Evolutionary conservation across 2,329 filamentous ascomycete species (phyloP).

Genomic region (Stachybotrys chlorohalonatus): DNA sequence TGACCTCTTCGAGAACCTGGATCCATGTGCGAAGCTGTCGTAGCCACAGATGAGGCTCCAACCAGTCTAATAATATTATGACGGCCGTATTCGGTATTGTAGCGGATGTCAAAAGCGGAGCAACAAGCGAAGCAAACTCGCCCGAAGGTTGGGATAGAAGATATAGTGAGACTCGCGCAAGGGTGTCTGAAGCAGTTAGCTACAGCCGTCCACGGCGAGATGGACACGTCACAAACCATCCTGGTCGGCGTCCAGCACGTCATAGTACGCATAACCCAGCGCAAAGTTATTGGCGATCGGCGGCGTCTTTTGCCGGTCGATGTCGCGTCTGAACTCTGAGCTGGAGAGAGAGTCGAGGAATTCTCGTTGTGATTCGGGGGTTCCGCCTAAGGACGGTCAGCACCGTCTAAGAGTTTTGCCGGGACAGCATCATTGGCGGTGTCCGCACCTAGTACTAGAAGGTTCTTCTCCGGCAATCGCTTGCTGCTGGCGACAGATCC

Average conservation of each 20-base stretch:
- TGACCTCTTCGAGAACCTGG: slow-evolving; percentile 67
- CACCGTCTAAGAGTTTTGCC: slow-evolving; percentile 2
- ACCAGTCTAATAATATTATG: slow-evolving; percentile 92
- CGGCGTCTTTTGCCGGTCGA: slow-evolving; percentile 54
- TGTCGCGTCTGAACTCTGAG: slow-evolving; percentile 41
- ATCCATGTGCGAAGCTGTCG: slow-evolving; percentile 86
- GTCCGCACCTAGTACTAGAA: slow-evolving; percentile 68
- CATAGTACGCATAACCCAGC: slow-evolving; percentile 88
- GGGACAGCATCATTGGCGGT: not conserved
- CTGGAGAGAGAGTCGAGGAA: slow-evolving; percentile 61
- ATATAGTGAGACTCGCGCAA: slow-evolving; percentile 83
- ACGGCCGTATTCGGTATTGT: slow-evolving; percentile 80
- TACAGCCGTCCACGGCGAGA: not conserved
- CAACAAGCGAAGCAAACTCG: slow-evolving; percentile 73
- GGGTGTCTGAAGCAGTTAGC: slow-evolving; percentile 52
- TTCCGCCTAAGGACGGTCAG: slow-evolving; percentile 53
- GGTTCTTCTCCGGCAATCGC: slow-evolving; percentile 82
- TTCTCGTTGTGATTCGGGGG: slow-evolving; percentile 73
- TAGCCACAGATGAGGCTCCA: slow-evolving; percentile 86
- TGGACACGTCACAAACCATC: slow-evolving; percentile 51
- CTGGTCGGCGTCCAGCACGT: slow-evolving; percentile 87
- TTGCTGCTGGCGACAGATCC: slow-evolving; percentile 86
- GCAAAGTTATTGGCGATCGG: slow-evolving; percentile 89
- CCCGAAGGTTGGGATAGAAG: slow-evolving; percentile 78
- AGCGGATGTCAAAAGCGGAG: slow-evolving; percentile 74